Conservation (phyloP, 352 stramenopile species). For the Pythium insidiosum region DNA sequence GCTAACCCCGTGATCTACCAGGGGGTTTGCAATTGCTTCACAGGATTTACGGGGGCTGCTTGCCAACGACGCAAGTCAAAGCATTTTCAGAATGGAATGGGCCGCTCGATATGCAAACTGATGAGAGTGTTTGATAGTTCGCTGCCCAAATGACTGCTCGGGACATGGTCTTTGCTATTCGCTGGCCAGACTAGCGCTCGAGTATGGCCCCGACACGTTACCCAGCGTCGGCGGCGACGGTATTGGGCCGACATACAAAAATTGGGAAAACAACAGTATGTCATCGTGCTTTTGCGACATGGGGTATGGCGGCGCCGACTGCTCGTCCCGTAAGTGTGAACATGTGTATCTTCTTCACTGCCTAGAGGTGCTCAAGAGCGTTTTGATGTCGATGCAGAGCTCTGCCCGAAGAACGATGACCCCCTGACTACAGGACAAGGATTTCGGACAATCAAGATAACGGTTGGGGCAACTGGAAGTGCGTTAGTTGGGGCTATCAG, state of each 20-base stretch:
- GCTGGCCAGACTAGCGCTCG: constrained; percentile 30
- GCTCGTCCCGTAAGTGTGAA: constrained; percentile 65
- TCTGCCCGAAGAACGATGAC: constrained; percentile 86
- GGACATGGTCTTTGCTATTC: constrained; percentile 58
- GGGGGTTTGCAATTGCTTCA: constrained; percentile 52
- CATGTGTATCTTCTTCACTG: not conserved
- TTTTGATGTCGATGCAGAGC: constrained; percentile 20
- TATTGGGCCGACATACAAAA: constrained; percentile 52
- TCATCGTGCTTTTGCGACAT: constrained; percentile 76
- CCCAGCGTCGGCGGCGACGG: constrained; percentile 28
- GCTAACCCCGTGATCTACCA: too few relatives aligned
- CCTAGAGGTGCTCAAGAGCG: not conserved
- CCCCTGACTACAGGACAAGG: constrained; percentile 65
- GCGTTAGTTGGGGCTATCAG: constrained; percentile 26
- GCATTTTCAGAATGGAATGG: too few relatives aligned
- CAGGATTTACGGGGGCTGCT: constrained; percentile 42
- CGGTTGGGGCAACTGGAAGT: constrained; percentile 20
- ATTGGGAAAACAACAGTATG: constrained; percentile 83
- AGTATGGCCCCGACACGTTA: constrained; percentile 36
- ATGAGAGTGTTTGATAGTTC: constrained; percentile 20
- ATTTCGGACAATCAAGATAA: constrained; percentile 51
- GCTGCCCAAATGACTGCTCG: constrained; percentile 51
- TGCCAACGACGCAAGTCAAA: constrained; percentile 48
- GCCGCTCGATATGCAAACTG: too few relatives aligned
- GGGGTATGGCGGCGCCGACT: constrained; percentile 79